Evolutionary conservation across 768 basidiomycete genomes (phyloP).

Genomic region (Clitopilus hobsonii): DNA sequence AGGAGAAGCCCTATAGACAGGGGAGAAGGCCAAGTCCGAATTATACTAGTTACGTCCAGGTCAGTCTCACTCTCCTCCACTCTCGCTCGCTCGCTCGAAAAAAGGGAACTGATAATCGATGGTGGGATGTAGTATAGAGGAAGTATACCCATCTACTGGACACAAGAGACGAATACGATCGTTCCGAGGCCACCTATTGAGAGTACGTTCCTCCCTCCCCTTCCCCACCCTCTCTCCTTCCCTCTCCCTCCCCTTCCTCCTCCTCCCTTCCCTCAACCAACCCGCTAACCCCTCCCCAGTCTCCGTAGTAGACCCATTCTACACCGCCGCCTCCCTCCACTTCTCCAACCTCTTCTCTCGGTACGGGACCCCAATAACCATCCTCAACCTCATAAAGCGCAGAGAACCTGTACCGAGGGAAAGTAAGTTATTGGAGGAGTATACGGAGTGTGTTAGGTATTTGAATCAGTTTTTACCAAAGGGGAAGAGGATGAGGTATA

Average conservation of each 20-base stretch:
- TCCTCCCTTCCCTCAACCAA: background rate
- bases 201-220: constrained; percentile 48
- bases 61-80: constrained; percentile 14
- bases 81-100: background rate
- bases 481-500: constrained; percentile 83
- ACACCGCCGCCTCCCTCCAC: constrained; percentile 86
- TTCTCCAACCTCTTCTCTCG: constrained; percentile 88
- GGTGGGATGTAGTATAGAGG: constrained; percentile 65
- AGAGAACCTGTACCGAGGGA: constrained; percentile 78
- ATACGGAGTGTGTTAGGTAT: constrained; percentile 87
- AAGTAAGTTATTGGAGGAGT: constrained; percentile 85
- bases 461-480: constrained; percentile 92
- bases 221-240: background rate
- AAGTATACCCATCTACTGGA: constrained; percentile 96
- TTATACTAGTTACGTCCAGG: constrained; percentile 95
- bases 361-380: constrained; percentile 86
- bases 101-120: background rate
- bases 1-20: constrained; percentile 23
- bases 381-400: constrained; percentile 92
- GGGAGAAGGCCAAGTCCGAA: constrained; percentile 69
- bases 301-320: constrained; percentile 92
- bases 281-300: constrained; percentile 40
- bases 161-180: constrained; percentile 88
- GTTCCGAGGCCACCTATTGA: constrained; percentile 94
- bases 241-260: background rate